Evolutionary conservation across 495 filamentous ascomycete species (phyloP), one percentile per base, ranked within the genome.

Genomic region (Penicillium samsonianum): DNA sequence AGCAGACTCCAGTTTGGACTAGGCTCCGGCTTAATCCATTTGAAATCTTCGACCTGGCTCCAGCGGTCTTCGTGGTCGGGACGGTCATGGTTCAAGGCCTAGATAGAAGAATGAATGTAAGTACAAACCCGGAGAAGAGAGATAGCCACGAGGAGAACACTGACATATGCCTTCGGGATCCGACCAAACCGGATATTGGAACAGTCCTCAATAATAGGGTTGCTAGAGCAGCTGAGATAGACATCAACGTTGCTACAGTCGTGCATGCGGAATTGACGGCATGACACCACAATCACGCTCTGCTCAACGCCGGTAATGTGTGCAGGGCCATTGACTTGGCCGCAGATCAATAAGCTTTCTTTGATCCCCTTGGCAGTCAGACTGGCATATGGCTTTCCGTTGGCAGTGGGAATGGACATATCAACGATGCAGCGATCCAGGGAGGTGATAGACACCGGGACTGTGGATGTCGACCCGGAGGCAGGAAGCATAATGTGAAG

Each of bases 191-290:
- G 77, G 65, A 99, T 80, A 42, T 79, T 79, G 37, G 71, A 82
- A 63, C 92, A 97, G 59, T 91, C 87, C 69, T 99, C 95, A 49
- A 99, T 93, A 60, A 99, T 96, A 2, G 95, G 95, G 54, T 90
- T 84, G 64, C 90, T 94, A 1, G 78, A 75, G 63, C 88, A 91
- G 52, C 85, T 83, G 43, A 98, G 78, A 69, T 96, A 98, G 33
- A 99, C 76, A 55, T 90, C 85, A 11, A 91, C 86, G 50, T 90
- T 80, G 28, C 74, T 77, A 65, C 90, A 94, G 52, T 92, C 85
- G 61, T 99, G 95, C 78, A 99, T 91, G 17, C 95, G 82, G 63
- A 96, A 87, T 67, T 99, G 95, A 16, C 88, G 81, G 47, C 88
- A 88, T 4, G 83, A 77, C 1, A 95, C 82, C 10, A 96, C 84